Conservation (phyloP, 208 protist genomes). For the Herpetomonas samuelpessoai region DNA sequence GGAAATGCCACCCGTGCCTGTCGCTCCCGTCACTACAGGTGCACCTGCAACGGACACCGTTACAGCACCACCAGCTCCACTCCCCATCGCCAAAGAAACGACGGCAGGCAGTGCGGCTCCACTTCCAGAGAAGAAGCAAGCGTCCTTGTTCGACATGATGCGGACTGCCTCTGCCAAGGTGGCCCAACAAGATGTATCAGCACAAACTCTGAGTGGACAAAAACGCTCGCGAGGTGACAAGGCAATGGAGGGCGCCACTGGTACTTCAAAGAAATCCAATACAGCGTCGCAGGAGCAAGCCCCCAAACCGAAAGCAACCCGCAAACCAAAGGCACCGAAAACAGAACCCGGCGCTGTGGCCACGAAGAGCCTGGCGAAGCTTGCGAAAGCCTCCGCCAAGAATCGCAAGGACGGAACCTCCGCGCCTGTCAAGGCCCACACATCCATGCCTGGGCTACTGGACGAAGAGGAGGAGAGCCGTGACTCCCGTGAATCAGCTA, state of each 20-base stretch:
- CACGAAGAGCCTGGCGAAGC: conserved; percentile 60
- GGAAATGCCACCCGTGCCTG: too few species aligned
- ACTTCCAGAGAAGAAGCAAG: conserved; percentile 7
- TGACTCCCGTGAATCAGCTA: too few species aligned
- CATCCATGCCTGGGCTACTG: conserved; percentile 26
- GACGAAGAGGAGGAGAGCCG: conserved; percentile 18
- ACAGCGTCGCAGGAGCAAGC: too few species aligned
- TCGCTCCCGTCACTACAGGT: too few species aligned
- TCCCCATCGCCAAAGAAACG: too few species aligned
- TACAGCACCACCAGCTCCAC: too few species aligned
- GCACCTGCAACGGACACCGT: too few species aligned
- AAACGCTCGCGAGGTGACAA: neutral
- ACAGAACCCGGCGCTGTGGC: conserved; percentile 25
- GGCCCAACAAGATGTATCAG: neutral
- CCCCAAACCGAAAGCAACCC: neutral
- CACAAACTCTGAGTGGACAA: too few species aligned
- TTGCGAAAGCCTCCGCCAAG: conserved; percentile 61
- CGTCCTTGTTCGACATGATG: conserved; percentile 16
- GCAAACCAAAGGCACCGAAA: conserved; percentile 5
- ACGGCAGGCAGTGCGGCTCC: too few species aligned
- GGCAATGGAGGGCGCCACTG: neutral
- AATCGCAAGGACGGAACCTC: conserved; percentile 2
- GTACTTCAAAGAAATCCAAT: too few species aligned
- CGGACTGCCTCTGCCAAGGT: neutral
- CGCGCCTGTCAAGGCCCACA: neutral